Evolutionary conservation across 495 filamentous ascomycete species (phyloP).

Genomic region (Penicillium crystallinum): DNA sequence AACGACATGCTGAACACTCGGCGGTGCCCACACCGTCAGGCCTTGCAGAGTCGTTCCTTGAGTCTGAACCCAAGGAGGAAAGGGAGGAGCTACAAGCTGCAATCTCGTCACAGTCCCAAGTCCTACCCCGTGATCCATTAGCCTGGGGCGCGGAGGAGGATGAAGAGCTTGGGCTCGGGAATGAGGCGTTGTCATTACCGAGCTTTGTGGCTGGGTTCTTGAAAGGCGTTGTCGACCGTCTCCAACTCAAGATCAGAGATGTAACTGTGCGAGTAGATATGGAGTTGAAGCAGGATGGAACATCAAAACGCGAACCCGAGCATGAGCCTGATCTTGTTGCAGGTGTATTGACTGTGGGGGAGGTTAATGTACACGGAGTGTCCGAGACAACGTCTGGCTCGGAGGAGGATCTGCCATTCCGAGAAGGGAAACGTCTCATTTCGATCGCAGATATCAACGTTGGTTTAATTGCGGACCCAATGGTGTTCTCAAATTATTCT

Average conservation of each 20-base stretch:
- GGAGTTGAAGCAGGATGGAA: conserved; percentile 43
- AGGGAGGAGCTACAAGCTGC: conserved; percentile 72
- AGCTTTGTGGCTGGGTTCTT: conserved; percentile 77
- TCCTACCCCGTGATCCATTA: conserved; percentile 39
- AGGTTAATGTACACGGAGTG: conserved; percentile 62
- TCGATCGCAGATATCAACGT: conserved; percentile 57
- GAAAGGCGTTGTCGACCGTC: conserved; percentile 73
- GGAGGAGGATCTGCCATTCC: conserved; percentile 21
- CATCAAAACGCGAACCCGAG: conserved; percentile 36
- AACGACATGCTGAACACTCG: not conserved
- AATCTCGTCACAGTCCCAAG: conserved; percentile 58
- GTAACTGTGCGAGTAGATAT: conserved; percentile 60
- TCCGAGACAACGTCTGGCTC: conserved; percentile 33
- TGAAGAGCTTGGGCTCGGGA: conserved; percentile 63
- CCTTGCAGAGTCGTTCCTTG: conserved; percentile 81
- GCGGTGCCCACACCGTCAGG: conserved; percentile 69
- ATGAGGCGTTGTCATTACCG: conserved; percentile 68
- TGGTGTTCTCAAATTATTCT: conserved; percentile 62
- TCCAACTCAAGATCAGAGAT: conserved; percentile 66
- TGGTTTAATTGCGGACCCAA: conserved; percentile 65
- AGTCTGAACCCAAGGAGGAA: conserved; percentile 71
- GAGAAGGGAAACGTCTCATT: conserved; percentile 61
- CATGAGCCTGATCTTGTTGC: conserved; percentile 49
- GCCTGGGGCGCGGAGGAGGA: conserved; percentile 52
- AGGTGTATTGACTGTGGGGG: conserved; percentile 59